Evolutionary conservation across 108 stramenopile genomes (phyloP), one percentile per base, ranked within the genome.

Genomic region (Mayamaea pseudoterrestris): DNA sequence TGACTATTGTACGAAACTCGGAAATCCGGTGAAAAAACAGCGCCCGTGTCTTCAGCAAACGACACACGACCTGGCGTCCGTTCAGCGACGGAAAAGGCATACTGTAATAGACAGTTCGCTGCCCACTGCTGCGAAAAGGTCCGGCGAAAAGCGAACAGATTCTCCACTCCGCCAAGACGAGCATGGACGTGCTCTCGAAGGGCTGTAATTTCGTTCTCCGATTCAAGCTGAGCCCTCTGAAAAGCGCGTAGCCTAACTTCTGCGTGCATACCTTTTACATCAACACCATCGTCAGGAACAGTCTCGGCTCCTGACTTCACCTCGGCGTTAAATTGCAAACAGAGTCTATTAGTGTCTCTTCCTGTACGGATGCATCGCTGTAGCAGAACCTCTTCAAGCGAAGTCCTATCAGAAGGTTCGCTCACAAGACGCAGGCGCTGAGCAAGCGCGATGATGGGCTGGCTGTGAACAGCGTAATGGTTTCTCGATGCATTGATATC

Each of bases 1-100:
- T 90, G 88, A 44, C 76, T 90, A 22, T 53, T 69, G 62, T 90
- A 90, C n/a, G 68, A 62, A 18, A 82, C 69, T 16, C 88, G 60
- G 46, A 82, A 82, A 37, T 90, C 88, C 27, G 76, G 80, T 7
- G 80, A 59, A 0, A 82, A 40, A 13, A 80, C 58, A 39, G 55
- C 49, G 4, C 73, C 88, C 9, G 57, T 73, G 45, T 30, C 34
- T 34, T 53, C 56, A 14, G 74, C 53, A 23, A 84, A 48, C 9
- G 80, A 73, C 44, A 90, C 78, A 27, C 77, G 63, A 2, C 57
- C 63, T 16, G 88, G 83, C 35, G 69, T 80, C 30, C 88, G 60
- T 53, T 84, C 88, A 25, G 68, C 63, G 5, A 80, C 72, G 20
- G 69, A 61, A 52, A 90, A 79, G 17, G 66, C 57, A 59, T 83